Conservation (phyloP, 2,329 filamentous ascomycete species). For the Ophiostoma novo-ulmi region DNA sequence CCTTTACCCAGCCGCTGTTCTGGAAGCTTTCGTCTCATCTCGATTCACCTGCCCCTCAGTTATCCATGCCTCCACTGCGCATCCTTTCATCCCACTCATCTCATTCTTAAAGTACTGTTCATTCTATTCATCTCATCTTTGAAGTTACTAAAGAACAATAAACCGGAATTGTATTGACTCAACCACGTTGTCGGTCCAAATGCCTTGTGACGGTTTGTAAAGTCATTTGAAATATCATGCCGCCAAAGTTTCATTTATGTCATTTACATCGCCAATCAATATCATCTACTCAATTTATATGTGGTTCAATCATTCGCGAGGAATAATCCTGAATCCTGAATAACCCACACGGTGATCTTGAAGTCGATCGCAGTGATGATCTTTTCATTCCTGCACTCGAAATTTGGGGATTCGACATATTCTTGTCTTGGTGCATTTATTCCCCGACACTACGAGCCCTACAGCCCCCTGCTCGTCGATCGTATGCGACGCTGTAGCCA, state of each 20-base stretch:
- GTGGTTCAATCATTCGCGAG: not conserved
- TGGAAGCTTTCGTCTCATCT: not conserved
- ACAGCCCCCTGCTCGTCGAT: not conserved
- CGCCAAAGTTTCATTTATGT: not conserved
- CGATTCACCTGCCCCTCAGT: not conserved
- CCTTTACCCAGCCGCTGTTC: not conserved
- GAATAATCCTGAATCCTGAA: not conserved
- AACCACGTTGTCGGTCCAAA: not conserved
- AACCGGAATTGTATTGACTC: too few species aligned
- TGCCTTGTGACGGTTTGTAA: not conserved
- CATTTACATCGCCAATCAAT: not conserved
- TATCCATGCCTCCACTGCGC: too few species aligned
- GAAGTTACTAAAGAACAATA: too few species aligned
- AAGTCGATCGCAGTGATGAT: not conserved
- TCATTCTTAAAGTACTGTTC: too few species aligned
- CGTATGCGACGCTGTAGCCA: not conserved
- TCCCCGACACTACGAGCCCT: slow-evolving; percentile 1
- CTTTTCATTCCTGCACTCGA: not conserved
- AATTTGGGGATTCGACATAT: not conserved
- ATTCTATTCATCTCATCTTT: too few species aligned
- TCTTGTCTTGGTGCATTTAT: not conserved
- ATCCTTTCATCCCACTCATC: too few species aligned
- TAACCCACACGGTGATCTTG: not conserved
- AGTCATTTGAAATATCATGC: too few species aligned
- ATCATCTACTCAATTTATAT: not conserved